Evolutionary conservation across 2,329 filamentous ascomycete genomes (phyloP), one percentile per base, ranked within the genome.

Genomic region (Apiospora rasikravindrae): DNA sequence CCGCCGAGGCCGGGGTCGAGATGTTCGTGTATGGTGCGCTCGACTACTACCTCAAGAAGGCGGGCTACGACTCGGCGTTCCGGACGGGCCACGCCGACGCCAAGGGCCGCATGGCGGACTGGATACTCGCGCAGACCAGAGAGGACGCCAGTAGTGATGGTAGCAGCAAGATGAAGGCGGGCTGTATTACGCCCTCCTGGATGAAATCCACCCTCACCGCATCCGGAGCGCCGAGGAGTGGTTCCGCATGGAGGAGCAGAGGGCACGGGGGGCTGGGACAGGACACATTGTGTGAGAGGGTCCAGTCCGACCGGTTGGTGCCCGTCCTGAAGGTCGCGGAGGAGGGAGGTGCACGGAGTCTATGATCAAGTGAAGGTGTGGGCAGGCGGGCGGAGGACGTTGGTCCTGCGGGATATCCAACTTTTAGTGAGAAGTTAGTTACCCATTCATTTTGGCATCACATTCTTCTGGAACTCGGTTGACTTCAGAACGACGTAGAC

Each of bases 161-260:
- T 76, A 75, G 75, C 69, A 45, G 73, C 53, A 74, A 75, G 14
- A 85, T 84, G 71, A 86, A 88, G 69, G 90, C 90, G 57, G 72
- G n/a, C n/a, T n/a, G 69, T 84, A 89, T 75, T 88, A 87, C 75
- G 78, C 75, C 19, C 73, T 88, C 24, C 77, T 89, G 57, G 87
- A 89, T 75, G 82, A 86, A 77, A 88, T 89, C 68, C 82, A 86
- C 75, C 87, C 87, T 0, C 76, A 76, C 1, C 80, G 87, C n/a
- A 84, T 87, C 71, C 83, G 77, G 75, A 85, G 78, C 45, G 85
- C 82, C 0, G 85, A 87, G 75, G 83, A n/a, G n/a, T n/a, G n/a
- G n/a, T 85, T 89, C 67, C 73, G 77, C 4, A 76, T 74, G 10
- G 82, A 85, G 74, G 80, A 85, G 44, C 76, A 83, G 66, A 81